Evolutionary conservation across 768 basidiomycete species (phyloP), one percentile per base, ranked within the genome.

Genomic region (Tylopilus sp.): DNA sequence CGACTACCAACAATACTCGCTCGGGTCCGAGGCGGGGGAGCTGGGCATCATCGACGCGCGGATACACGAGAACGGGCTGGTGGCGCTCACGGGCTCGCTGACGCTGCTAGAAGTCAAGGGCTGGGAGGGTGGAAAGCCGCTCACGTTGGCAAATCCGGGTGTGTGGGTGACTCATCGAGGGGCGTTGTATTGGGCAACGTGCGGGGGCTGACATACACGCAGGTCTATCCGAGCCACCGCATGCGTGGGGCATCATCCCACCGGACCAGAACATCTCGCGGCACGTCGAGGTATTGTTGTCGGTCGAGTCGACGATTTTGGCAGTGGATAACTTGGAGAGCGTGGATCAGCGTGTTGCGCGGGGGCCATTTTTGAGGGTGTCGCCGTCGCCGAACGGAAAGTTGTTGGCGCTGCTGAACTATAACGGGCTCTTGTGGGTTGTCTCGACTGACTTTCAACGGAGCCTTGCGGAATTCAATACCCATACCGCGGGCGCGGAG

Each of bases 391-490:
- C 97, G 1, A 95, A 94, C 59, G 95, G 95, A 33, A 93, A 95
- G 60, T 86, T 92, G 41, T 76, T 98, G 15, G 93, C 93, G 0
- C 73, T 98, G 3, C 71, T 95, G 33, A 92, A 88, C 2, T 81
- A 76, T 48, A 73, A 76, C 11, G 85, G 85, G 6, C 72, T 80
- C 5, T 79, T 98, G 25, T 92, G 90, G 88, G 95, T 98, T 31
- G 91, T 98, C n/a, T 95, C 95, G 12, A 80, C 85, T 12, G 92
- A 98, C 68, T 98, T 98, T 64, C 86, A 90, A 56, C 80, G 91
- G 38, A 89, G 79, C 60, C 78, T 95, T 58, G 89, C 91, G 4
- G 95, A 97, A 64, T 93, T 91, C 57, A 83, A 93, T 50, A 88
- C 88, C 2, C 75, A 67, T 8, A 74, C 72, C 23, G 77, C 80